Base-by-base conservation (phyloP, 129 eudicot species). In the Ambrosia trifida region DNA sequence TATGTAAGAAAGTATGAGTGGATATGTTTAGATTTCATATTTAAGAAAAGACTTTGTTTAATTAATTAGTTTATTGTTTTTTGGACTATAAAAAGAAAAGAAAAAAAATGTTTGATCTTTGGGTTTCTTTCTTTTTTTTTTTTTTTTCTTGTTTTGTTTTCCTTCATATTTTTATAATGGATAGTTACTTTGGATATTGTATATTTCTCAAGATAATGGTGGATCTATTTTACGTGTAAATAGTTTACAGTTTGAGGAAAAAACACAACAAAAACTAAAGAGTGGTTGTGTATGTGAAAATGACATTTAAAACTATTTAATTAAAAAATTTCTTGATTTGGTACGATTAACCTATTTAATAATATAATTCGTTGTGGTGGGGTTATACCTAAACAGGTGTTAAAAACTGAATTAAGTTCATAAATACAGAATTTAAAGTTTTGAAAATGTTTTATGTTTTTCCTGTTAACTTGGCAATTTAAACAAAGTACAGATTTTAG, bases 11-110 rank as follows among this genome's bases (percentile, higher is more conserved):
- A 16, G 16, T 46, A 45, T 32, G 33, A 56, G 62, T 61, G 46
- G 58, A 16, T 72, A 59, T 60, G 77, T 46, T 32, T 45, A 46
- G 20, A 45, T n/a, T 11, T 61, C 9, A 1, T 44, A 7, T 7
- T 5, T 16, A 12, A 11, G 40, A 30, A 69, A 30, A 24, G 28
- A 11, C 7, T 51, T 67, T 69, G 33, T 17, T 51, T 51, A 6
- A 12, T 52, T 7, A 16, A 64, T 38, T 64, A 64, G 73, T 61
- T 59, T 72, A 32, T 45, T 59, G 69, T 46, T 33, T 58, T 72
- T 72, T 45, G 58, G 28, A 59, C 19, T 31, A 6, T 32, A 31
- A n/a, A 13, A 14, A 67, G 24, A 58, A 58, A 43, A 72, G 7
- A 14, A 43, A 20, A 18, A 56, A 71, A 57, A 30, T 12, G 50